Base-by-base conservation (phyloP, 106 monocot species). In the Iris macrosiphon region DNA sequence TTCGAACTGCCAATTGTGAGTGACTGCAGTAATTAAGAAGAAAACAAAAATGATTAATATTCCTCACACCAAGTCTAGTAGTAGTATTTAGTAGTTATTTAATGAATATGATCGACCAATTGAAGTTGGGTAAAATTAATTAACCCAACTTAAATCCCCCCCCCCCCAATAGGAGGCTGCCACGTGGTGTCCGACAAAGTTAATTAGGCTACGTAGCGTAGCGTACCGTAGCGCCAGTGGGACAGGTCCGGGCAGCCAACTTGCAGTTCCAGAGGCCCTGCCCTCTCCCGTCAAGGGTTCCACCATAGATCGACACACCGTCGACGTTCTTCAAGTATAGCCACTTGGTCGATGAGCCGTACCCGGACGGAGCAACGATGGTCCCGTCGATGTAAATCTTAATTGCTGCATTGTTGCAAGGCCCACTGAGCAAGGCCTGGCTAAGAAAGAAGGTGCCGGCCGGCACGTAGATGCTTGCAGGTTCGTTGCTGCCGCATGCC, bases 401-500 rank as follows among this genome's bases (percentile, higher is more conserved):
- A 22, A 66, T 42, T 1, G 1, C 16, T 1, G 1, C 7, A 30
- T 45, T 75, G 8, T 68, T 72, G 72, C 84, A 84, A 0, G 84
- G 84, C 1, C 84, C 84, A 0, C 7, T 0, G 52, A 84, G 61
- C 1, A 50, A n/a, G 0, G 63, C 68, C 18, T 25, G 59, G 51
- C 79, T 52, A 1, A 84, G 27, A 5, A 67, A 43, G 31, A 64
- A 84, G 31, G 2, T 72, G 2, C 85, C 85, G 0, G 24, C 2
- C 2, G 85, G 85, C 1, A 85, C 68, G 13, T 35, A n/a, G 9
- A 85, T 40, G 2, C 37, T 42, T 4, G 79, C 60, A 6, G 68
- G 41, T 16, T 40, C 41, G 3, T 6, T 27, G 7, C 60, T 12
- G n/a, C 38, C 28, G 57, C 85, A 85, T 2, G 79, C 68, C 6